Evolutionary conservation across 805 yeast species (phyloP).

Genomic region (Kuraishia molischiana): DNA sequence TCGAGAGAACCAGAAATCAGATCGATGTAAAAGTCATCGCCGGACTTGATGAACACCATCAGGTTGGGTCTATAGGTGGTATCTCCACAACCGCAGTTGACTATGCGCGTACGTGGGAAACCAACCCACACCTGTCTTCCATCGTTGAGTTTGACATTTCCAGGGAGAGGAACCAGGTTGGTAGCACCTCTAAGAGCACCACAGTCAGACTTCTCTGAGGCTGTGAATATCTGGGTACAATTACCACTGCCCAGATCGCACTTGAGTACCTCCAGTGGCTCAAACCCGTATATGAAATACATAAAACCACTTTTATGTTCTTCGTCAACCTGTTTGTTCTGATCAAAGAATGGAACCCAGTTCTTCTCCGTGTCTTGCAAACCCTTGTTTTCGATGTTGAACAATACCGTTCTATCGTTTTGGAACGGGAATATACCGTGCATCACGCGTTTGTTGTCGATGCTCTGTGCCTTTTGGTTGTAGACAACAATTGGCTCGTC

Average conservation of each 20-base stretch:
- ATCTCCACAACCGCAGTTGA: constrained; percentile 27
- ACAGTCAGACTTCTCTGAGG: not conserved
- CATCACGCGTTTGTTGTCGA: constrained; percentile 9
- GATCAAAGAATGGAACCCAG: constrained; percentile 18
- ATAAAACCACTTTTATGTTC: constrained; percentile 2
- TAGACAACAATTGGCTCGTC: constrained; percentile 30
- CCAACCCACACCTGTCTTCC: constrained; percentile 26
- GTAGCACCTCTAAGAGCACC: constrained; percentile 8
- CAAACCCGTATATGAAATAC: constrained; percentile 6
- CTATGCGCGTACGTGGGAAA: constrained; percentile 28
- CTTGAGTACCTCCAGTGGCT: constrained; percentile 7
- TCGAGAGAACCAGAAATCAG: constrained; percentile 9
- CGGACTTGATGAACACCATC: constrained; percentile 12
- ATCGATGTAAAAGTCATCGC: constrained; percentile 6
- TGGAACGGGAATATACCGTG: constrained; percentile 8
- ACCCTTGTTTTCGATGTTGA: constrained; percentile 5
- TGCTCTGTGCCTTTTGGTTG: constrained; percentile 15
- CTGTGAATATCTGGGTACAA: constrained; percentile 5
- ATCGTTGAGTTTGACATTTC: not conserved
- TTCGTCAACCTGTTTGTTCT: constrained; percentile 3
- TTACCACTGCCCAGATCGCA: constrained; percentile 6
- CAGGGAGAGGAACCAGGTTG: constrained; percentile 6
- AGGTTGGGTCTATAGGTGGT: constrained; percentile 28
- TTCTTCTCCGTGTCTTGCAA: constrained; percentile 9
- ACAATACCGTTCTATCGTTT: constrained; percentile 3